Percentiles rank a stretch among this genome's conserved stretches.
phyloP scores from a whole-genome alignment of 257 asterid genomes.

The Petunia secreta region DNA sequence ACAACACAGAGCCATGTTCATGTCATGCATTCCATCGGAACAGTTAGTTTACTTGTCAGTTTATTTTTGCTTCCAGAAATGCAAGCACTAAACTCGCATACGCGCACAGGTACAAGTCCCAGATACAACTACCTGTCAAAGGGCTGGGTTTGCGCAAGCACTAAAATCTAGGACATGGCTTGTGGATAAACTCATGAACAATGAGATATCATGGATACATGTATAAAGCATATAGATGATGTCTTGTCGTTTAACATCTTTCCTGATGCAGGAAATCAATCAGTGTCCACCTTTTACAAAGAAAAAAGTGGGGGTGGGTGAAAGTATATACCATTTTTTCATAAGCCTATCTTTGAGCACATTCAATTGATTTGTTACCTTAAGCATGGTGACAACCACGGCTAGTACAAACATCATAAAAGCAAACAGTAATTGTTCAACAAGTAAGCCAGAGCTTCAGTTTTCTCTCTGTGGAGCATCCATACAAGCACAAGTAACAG shows the following conservation, averaged over 20 bases:
- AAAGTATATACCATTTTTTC: not conserved
- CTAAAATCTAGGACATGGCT: constrained; percentile 12
- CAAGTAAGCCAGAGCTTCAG: not conserved
- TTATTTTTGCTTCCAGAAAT: constrained; percentile 5
- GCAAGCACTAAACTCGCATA: not conserved
- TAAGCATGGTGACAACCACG: not conserved
- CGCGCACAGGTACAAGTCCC: not conserved
- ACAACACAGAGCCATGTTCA: not conserved
- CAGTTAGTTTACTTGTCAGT: not conserved
- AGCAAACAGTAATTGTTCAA: not conserved
- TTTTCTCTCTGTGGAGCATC: not conserved
- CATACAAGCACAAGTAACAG: not conserved
- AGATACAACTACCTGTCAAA: not conserved
- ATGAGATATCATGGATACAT: not conserved
- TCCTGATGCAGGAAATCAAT: not conserved
- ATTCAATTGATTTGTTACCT: not conserved
- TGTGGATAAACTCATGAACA: not conserved
- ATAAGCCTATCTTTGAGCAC: not conserved
- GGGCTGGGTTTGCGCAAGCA: constrained; percentile 5
- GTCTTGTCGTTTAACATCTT: not conserved
- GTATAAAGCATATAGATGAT: not conserved
- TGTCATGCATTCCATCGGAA: not conserved
- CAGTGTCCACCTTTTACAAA: not conserved
- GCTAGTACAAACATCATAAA: not conserved
- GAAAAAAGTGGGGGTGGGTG: not conserved